These are phyloP conservation scores for Austroboletus festivus DNA, from an alignment of 768 basidiomycete species.

Conservation along the genomic window DNA sequence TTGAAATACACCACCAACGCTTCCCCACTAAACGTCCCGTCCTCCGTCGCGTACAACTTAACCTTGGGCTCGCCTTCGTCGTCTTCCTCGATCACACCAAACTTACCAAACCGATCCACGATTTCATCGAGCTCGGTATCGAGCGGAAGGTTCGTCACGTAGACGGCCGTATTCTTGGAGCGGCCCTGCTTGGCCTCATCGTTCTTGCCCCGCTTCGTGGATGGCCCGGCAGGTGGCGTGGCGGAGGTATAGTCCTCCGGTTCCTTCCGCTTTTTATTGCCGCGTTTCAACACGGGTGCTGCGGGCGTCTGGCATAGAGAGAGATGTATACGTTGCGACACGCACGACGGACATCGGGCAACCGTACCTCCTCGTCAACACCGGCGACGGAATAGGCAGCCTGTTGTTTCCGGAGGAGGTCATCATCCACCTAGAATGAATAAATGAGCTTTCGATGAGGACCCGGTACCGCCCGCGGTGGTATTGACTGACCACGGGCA, in stretches of 20 bases:
- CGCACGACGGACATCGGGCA: conserved; percentile 16
- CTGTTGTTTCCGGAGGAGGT: conserved; percentile 84
- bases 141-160: conserved; percentile 77
- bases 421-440: conserved; percentile 72
- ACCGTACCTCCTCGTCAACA: conserved; percentile 87
- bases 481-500: conserved; percentile 66
- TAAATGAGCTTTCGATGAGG: conserved; percentile 1
- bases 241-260: conserved; percentile 68
- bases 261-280: conserved; percentile 76
- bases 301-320: conserved; percentile 65
- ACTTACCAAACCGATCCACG: conserved; percentile 83
- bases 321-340: conserved; percentile 23
- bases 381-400: conserved; percentile 91
- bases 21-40: conserved; percentile 89
- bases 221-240: conserved; percentile 46
- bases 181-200: conserved; percentile 49
- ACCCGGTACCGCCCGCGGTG: not conserved
- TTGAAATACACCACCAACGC: conserved; percentile 97
- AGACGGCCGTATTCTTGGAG: conserved; percentile 92
- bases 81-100: conserved; percentile 90
- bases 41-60: conserved; percentile 90
- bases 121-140: conserved; percentile 76
- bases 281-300: conserved; percentile 78
- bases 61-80: conserved; percentile 89
- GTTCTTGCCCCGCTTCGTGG: conserved; percentile 68